Base-by-base conservation (phyloP, 2,329 filamentous ascomycete genomes). In the Purpureocillium lavendulum region DNA sequence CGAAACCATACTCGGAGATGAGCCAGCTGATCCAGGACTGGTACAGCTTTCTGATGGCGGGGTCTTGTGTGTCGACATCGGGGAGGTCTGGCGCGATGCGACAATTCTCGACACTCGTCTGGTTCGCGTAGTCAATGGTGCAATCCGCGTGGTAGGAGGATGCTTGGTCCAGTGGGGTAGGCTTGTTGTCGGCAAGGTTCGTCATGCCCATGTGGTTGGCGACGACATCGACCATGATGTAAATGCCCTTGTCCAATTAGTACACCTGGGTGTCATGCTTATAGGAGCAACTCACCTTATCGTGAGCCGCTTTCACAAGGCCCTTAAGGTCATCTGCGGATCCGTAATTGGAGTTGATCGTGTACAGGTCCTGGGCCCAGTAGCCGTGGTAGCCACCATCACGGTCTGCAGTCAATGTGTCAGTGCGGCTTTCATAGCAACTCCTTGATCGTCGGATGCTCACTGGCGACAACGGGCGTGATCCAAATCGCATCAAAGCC, bases 141-240 rank as follows among this genome's bases (percentile, higher is more conserved):
- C 81, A 84, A 50, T 70, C 73, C 2, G 68, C 33, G 52, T 85
- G 79, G 58, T 75, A 85, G 49, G 79, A 79, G 17, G 66, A 67
- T 14, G 65, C 43, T 21, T 71, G 59, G 54, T 81, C 70, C 35
- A 73, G 60, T 1, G 66, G 67, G 5, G 55, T 49, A 6, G 70
- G 69, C 7, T 52, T 53, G 46, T 61, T 58, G 40, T 65, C 55
- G 26, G 55, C 40, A 49, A 81, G 76, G 7, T 75, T 70, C 16
- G 65, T 58, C 33, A 72, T 69, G 13, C 61, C 73, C 57, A 75
- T 71, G 52, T 80, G 73, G 51, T 80, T 80, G 31, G 69, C 65
- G 2, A 80, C 76, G 3, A 80, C 63, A 40, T 80, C 77, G 12
- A 77, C 65, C 77, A 81, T 81, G 29, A 81, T 59, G 44, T 73